phyloP scores from a whole-genome alignment of 2,329 filamentous ascomycete genomes.

The Xylariaceae sp. region DNA sequence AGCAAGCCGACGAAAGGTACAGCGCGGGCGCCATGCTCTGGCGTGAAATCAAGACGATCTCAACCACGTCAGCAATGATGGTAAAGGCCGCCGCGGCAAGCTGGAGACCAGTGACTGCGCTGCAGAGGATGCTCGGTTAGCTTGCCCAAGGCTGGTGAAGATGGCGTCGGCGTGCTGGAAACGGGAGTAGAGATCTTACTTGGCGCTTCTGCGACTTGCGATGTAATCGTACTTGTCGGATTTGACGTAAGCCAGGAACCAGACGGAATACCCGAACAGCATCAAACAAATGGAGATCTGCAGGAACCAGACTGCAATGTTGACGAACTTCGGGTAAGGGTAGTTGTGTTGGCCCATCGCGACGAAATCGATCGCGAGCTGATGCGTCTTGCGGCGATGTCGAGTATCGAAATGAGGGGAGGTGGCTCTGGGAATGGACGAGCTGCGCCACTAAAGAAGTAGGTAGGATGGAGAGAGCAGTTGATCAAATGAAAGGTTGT shows the following conservation, averaged over 20 bases:
- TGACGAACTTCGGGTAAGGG: slow-evolving; percentile 19
- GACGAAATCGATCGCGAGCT: no score
- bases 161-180: no score
- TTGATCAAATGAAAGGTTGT: no score
- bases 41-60: slow-evolving; percentile 20
- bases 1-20: slow-evolving; percentile 18
- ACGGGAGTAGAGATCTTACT: slow-evolving; percentile 1
- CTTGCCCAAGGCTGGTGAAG: no score
- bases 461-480: no score
- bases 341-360: slow-evolving; percentile 16
- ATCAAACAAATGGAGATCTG: slow-evolving; percentile 20
- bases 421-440: no score
- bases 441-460: no score
- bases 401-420: no score
- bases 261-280: slow-evolving; percentile 13
- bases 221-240: not conserved
- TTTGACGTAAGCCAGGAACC: slow-evolving; percentile 6
- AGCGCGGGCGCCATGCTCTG: slow-evolving; percentile 18
- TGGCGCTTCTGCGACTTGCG: not conserved
- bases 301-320: slow-evolving; percentile 22
- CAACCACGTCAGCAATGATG: slow-evolving; percentile 18
- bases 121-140: slow-evolving; percentile 2
- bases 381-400: no score
- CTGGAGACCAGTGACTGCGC: slow-evolving; percentile 14
- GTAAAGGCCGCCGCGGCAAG: slow-evolving; percentile 16